Conservation (phyloP, 2,329 filamentous ascomycete genomes). For the Fusarium hostae region DNA sequence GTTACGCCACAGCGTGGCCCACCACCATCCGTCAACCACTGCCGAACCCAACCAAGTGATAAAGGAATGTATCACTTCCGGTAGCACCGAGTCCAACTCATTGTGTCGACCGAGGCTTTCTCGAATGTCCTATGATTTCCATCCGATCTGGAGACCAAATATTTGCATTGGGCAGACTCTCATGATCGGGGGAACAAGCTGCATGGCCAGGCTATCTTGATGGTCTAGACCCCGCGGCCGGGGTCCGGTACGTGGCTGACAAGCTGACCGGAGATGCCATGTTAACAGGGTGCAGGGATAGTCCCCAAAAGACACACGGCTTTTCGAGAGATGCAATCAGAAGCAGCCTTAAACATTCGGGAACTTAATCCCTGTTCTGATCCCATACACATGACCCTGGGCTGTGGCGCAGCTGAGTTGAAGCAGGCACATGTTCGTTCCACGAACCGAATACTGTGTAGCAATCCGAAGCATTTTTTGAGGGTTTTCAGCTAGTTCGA, state of each 20-base stretch:
- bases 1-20: conserved; percentile 20
- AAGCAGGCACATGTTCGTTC: background rate
- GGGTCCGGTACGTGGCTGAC: conserved; percentile 15
- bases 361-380: conserved; percentile 26
- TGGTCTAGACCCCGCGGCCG: conserved; percentile 33
- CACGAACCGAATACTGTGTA: background rate
- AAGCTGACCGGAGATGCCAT: background rate
- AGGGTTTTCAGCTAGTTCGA: background rate
- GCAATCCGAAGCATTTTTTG: background rate
- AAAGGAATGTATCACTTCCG: conserved; percentile 9
- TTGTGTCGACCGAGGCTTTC: background rate
- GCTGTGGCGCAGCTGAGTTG: conserved; percentile 7
- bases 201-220: background rate
- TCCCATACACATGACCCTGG: conserved; percentile 4
- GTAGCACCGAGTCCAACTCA: background rate
- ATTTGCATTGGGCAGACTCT: background rate
- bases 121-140: background rate
- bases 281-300: background rate
- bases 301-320: background rate
- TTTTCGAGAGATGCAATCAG: conserved; percentile 7
- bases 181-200: conserved; percentile 18
- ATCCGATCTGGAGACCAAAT: conserved; percentile 23
- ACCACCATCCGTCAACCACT: conserved; percentile 17
- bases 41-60: background rate
- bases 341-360: conserved; percentile 1